These are phyloP conservation scores for Pseudonitzschia delicatissima DNA, from an alignment of 108 stramenopile genomes.

Conservation along the genomic window DNA sequence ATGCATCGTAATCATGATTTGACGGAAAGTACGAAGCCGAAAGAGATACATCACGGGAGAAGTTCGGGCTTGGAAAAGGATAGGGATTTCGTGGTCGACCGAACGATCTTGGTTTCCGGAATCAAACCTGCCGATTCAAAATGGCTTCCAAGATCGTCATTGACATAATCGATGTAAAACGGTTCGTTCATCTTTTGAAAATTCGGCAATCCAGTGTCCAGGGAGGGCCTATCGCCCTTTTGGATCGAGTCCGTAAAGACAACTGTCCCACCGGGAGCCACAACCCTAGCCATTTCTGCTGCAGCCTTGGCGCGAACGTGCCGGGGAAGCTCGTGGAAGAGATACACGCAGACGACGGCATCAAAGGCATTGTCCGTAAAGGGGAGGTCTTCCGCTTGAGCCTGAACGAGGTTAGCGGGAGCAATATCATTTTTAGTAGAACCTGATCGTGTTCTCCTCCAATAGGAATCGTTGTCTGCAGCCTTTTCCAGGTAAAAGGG, in stretches of 20 bases:
- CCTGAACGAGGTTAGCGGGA: constrained; percentile 40
- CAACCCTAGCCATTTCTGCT: constrained; percentile 43
- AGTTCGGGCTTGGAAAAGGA: constrained; percentile 32
- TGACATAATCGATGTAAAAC: constrained; percentile 26
- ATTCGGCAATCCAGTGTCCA: constrained; percentile 18
- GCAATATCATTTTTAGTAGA: neutral
- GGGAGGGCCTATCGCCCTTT: constrained; percentile 38
- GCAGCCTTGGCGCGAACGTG: constrained; percentile 29
- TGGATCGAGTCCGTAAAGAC: constrained; percentile 52
- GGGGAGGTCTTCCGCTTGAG: constrained; percentile 53
- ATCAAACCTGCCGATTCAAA: constrained; percentile 30
- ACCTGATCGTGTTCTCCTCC: constrained; percentile 5
- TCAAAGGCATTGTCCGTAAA: constrained; percentile 45
- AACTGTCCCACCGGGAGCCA: constrained; percentile 33
- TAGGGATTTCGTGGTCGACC: constrained; percentile 30
- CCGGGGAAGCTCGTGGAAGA: constrained; percentile 52
- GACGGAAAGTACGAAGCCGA: neutral
- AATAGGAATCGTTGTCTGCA: constrained; percentile 32
- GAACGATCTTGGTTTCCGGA: constrained; percentile 20
- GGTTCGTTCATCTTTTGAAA: constrained; percentile 52
- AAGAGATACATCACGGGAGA: neutral
- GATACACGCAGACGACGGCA: constrained; percentile 52
- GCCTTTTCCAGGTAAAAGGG: constrained; percentile 44
- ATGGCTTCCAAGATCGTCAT: constrained; percentile 4
- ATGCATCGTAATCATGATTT: too few species aligned